Base-by-base conservation (phyloP, 768 basidiomycete genomes). In the Hydnum rufescens region DNA sequence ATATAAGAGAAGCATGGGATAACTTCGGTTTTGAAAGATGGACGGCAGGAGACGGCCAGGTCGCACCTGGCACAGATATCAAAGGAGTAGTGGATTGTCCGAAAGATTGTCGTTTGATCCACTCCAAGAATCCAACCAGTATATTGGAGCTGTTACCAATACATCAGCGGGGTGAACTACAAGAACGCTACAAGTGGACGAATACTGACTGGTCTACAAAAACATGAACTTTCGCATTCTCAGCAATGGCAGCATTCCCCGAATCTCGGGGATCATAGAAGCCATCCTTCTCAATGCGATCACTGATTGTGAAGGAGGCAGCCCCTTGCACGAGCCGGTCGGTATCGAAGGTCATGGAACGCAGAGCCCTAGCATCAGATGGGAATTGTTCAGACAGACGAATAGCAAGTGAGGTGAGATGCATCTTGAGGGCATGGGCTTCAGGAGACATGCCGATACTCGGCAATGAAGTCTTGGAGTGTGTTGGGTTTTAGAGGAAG, bases 51-150 rank as follows among this genome's bases (percentile, higher is more conserved):
- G 49, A 32, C 16, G 8, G 8, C 13, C 8, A 32, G 36, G 22
- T 23, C 52, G 16, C 25, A 54, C 13, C 6, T 4, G 52, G 26
- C n/a, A 13, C 26, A 25, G 53, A 54, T 25, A 34, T 42, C 13
- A 26, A 8, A 26, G 44, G 23, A 26, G 44, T 16, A 6, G 29
- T 6, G 18, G 49, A 29, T 31, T 6, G 32, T 3, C 16, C 5
- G n/a, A 32, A 39, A n/a, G 69, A 66, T 56, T 74, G 69, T 52
- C 72, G 75, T 61, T 76, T 78, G 50, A 82, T 64, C 63, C 80
- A 76, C 28, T 71, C 74, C n/a, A 88, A 63, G 52, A 88, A 72
- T 31, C 86, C 86, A 55, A 90, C 78, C 44, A 89, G 74, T 56
- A 90, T 88, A 61, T 90, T 90, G 16, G 86, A 89, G 58, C 86